Conservation (phyloP, 2,329 filamentous ascomycete genomes). For the Neonectria punicea region DNA sequence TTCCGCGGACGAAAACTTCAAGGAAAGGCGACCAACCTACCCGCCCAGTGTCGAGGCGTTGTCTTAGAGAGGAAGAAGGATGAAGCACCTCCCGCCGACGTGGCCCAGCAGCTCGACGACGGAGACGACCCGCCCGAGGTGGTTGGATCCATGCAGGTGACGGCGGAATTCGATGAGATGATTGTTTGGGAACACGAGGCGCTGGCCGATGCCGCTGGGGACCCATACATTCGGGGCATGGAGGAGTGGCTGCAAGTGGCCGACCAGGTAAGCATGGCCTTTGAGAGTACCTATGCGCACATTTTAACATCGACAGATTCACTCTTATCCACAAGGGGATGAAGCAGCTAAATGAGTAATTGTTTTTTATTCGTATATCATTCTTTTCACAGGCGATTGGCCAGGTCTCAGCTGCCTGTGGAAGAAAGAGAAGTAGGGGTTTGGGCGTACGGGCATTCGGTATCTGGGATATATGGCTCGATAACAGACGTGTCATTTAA, state of each 20-base stretch:
- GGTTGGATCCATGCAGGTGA: conserved; percentile 67
- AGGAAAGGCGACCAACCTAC: conserved; percentile 73
- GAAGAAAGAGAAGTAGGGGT: neutral
- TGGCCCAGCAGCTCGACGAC: conserved; percentile 56
- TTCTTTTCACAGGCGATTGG: neutral
- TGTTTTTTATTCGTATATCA: no score
- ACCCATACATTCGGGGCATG: conserved; percentile 79
- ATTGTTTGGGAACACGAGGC: conserved; percentile 87
- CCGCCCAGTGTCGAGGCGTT: conserved; percentile 76
- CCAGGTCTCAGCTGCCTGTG: neutral
- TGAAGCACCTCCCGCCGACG: conserved; percentile 47
- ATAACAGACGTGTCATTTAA: neutral
- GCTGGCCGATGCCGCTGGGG: conserved; percentile 67
- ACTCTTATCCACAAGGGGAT: conserved; percentile 29
- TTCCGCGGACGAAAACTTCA: conserved; percentile 84
- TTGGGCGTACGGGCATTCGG: neutral
- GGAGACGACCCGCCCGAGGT: conserved; percentile 53
- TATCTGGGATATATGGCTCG: neutral
- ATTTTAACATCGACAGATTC: conserved; percentile 35
- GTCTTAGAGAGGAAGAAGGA: conserved; percentile 59
- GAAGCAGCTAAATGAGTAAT: neutral
- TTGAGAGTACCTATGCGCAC: no score
- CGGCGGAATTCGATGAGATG: conserved; percentile 77
- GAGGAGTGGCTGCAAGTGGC: conserved; percentile 85
- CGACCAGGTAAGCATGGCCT: conserved; percentile 64